These are phyloP conservation scores for Irpex sp. DNA, from an alignment of 1,284 basidiomycete genomes.

Conservation along the genomic window DNA sequence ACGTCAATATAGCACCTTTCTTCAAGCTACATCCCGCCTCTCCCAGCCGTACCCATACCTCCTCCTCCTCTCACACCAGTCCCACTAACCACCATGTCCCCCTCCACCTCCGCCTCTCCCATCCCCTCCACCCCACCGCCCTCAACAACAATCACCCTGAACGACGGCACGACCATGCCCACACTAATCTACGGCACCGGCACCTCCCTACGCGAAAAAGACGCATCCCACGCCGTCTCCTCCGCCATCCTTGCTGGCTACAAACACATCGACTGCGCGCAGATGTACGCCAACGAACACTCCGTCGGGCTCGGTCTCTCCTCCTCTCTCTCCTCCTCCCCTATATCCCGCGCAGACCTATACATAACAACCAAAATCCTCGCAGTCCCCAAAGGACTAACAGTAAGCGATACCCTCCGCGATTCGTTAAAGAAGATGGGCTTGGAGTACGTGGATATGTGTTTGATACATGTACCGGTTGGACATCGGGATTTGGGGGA, in stretches of 20 bases:
- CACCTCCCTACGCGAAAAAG: slow-evolving; percentile 43
- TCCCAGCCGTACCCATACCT: too few species aligned
- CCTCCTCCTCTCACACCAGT: background rate
- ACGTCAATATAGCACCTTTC: too few species aligned
- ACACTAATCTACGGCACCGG: slow-evolving; percentile 64
- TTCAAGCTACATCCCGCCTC: too few species aligned
- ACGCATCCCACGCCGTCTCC: slow-evolving; percentile 41
- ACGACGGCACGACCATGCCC: slow-evolving; percentile 47
- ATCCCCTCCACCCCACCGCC: background rate
- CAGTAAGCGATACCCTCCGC: slow-evolving; percentile 40
- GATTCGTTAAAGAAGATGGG: slow-evolving; percentile 50
- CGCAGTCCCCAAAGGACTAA: slow-evolving; percentile 32
- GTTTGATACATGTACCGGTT: slow-evolving; percentile 59
- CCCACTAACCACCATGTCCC: background rate
- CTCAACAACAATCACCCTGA: slow-evolving; percentile 34
- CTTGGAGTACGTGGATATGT: slow-evolving; percentile 64
- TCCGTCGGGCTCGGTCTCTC: slow-evolving; percentile 40
- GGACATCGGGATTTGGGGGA: slow-evolving; percentile 33
- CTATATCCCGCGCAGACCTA: slow-evolving; percentile 44
- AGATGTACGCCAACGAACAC: slow-evolving; percentile 57
- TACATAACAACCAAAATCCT: slow-evolving; percentile 61
- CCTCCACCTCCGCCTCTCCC: background rate
- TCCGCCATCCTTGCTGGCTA: slow-evolving; percentile 57
- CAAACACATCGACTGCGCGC: slow-evolving; percentile 65
- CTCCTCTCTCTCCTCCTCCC: slow-evolving; percentile 25